phyloP scores from a whole-genome alignment of 1,284 basidiomycete genomes.

The Trichosporon coremiiforme region DNA sequence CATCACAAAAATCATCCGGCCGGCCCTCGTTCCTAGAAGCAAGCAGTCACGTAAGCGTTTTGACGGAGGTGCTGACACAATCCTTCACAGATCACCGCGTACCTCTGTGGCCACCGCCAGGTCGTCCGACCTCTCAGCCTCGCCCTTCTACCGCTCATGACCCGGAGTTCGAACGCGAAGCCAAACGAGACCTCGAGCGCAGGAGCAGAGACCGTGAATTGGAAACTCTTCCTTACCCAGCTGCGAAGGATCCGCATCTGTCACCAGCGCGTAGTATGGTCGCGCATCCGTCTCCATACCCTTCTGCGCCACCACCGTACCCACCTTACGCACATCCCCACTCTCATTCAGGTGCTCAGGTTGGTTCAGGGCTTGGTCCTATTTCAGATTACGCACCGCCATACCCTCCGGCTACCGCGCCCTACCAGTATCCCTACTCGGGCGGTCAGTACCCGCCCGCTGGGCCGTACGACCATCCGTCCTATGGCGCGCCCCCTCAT shows the following conservation, averaged over 20 bases:
- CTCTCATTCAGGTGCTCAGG: background rate
- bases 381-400: background rate
- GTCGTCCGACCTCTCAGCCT: slow-evolving; percentile 6
- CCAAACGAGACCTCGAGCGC: background rate
- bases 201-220: background rate
- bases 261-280: slow-evolving; percentile 10
- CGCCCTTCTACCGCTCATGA: slow-evolving; percentile 3
- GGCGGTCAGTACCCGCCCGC: background rate
- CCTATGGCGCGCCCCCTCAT: background rate
- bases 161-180: background rate
- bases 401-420: background rate
- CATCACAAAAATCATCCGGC: background rate
- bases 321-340: slow-evolving; percentile 3
- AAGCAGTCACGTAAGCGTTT: slow-evolving; percentile 1
- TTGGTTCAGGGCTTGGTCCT: background rate
- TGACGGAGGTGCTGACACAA: slow-evolving; percentile 13
- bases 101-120: slow-evolving; percentile 15
- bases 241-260: background rate
- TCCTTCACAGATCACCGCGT: slow-evolving; percentile 17
- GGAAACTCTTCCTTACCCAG: background rate
- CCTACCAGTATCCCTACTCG: slow-evolving; percentile 10
- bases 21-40: background rate
- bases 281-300: background rate
- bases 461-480: background rate
- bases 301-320: slow-evolving; percentile 10